Evolutionary conservation across 331 rosid species (phyloP), one percentile per base, ranked within the genome.

Genomic region (Telfairia occidentalis): DNA sequence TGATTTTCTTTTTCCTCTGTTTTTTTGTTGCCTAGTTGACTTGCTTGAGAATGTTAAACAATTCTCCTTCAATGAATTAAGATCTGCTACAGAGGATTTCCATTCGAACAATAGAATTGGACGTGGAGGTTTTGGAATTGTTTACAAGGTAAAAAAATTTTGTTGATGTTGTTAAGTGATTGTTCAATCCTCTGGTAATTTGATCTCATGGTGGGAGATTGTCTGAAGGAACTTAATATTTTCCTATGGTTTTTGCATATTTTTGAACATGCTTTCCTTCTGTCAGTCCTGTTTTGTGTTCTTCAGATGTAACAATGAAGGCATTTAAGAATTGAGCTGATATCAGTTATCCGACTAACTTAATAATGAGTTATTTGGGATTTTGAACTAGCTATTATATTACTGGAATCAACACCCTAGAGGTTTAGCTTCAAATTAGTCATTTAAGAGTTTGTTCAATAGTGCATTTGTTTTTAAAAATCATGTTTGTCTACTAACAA

Each of bases 121-220:
- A 80, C 83, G 86, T 16, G 99, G 99, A 64, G 97, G 99, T 40
- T 95, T 92, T 81, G 99, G 99, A 73, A 86, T 86, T 21, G 99
- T 95, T 80, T 92, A 86, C 79, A 80, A 87, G 99, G 99, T 95
- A 90, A 72, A 69, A 52, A 42, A 29, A 28, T 24, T 67, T 66
- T 40, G 9, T 76, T 45, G 38, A 54, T 69, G 34, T 46, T 38
- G 78, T 58, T 65, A 64, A 34, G 43, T 78, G 66, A 70, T 37
- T 67, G 30, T 76, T 81, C 55, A 69, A 16, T 69, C 13, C 0
- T 70, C 59, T 23, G 23, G 40, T 72, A 48, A 61, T 70, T 43
- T 65, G 60, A 73, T 75, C 55, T 32, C 76, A 49, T 23, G 49
- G 43, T 64, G 12, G 23, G 46, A 21, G 75, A 73, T 77, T 81